Conservation (phyloP, 208 protist genomes). For the Herpetomonas tarakana region DNA sequence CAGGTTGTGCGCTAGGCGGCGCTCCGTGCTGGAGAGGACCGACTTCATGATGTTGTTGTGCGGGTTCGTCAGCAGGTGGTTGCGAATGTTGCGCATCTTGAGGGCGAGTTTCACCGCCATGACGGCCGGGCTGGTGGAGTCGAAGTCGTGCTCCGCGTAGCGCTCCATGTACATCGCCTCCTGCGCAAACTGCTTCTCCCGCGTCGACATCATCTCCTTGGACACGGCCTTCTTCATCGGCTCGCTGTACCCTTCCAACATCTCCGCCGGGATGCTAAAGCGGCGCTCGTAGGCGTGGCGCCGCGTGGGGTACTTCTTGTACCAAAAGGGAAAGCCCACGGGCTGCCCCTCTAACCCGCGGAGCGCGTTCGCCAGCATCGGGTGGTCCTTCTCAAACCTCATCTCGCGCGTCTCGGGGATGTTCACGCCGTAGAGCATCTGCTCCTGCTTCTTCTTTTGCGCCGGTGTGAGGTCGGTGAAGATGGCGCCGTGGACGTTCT, state of each 20-base stretch:
- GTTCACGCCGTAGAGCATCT: slow-evolving; percentile 88
- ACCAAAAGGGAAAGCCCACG: slow-evolving; percentile 92
- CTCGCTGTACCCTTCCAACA: slow-evolving; percentile 88
- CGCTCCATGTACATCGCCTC: slow-evolving; percentile 92
- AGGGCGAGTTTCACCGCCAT: slow-evolving; percentile 82
- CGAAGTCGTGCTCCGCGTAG: slow-evolving; percentile 90
- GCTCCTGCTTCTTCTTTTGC: slow-evolving; percentile 88
- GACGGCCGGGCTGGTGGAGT: slow-evolving; percentile 84
- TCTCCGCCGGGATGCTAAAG: slow-evolving; percentile 87
- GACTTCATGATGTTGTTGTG: slow-evolving; percentile 92
- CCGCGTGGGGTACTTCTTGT: slow-evolving; percentile 91
- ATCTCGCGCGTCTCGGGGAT: slow-evolving; percentile 74
- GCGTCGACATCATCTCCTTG: slow-evolving; percentile 80
- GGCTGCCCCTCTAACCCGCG: slow-evolving; percentile 73
- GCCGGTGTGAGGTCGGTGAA: slow-evolving; percentile 75
- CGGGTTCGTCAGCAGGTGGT: slow-evolving; percentile 89
- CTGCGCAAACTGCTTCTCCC: slow-evolving; percentile 87
- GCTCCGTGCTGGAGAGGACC: slow-evolving; percentile 72
- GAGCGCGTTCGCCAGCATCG: slow-evolving; percentile 74
- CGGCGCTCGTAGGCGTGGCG: slow-evolving; percentile 88
- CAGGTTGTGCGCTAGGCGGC: slow-evolving; percentile 72
- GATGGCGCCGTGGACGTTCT: slow-evolving; percentile 88
- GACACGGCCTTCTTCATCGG: slow-evolving; percentile 75
- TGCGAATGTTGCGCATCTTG: slow-evolving; percentile 81
- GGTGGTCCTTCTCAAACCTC: slow-evolving; percentile 83